Conservation (phyloP, 2,329 filamentous ascomycete genomes). For the Ophiognomonia clavigignenti-juglandacearum region DNA sequence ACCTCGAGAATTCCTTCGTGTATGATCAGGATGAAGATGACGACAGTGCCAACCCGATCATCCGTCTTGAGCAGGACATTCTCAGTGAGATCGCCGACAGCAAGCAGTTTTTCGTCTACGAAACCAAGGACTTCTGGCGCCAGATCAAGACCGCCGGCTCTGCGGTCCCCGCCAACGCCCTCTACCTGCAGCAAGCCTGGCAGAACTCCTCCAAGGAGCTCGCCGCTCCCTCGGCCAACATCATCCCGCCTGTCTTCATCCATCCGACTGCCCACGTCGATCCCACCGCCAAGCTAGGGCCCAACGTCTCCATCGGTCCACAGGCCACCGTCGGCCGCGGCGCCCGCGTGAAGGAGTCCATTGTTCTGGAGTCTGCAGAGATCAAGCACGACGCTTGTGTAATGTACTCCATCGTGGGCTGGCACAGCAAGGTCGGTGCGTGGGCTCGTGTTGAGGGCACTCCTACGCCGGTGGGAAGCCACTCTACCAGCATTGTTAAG, state of each 20-base stretch:
- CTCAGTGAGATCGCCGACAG: constrained; percentile 91
- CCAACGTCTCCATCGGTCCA: constrained; percentile 95
- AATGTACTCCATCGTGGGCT: constrained; percentile 93
- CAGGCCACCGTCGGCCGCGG: constrained; percentile 79
- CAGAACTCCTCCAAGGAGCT: constrained; percentile 80
- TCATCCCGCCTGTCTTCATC: constrained; percentile 90
- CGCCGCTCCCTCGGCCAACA: constrained; percentile 75
- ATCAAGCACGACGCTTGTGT: constrained; percentile 97
- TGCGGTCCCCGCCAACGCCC: constrained; percentile 90
- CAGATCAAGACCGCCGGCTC: constrained; percentile 99
- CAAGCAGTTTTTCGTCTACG: constrained; percentile 97
- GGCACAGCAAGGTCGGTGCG: constrained; percentile 93
- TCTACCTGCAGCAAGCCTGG: constrained; percentile 92
- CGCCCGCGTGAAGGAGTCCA: constrained; percentile 89
- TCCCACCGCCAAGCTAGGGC: constrained; percentile 91
- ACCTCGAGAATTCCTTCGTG: constrained; percentile 66
- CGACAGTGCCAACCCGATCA: constrained; percentile 75
- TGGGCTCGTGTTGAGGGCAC: constrained; percentile 98
- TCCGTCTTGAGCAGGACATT: constrained; percentile 95
- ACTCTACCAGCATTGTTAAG: constrained; percentile 93
- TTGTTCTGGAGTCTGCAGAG: constrained; percentile 91
- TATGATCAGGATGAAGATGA: constrained; percentile 45
- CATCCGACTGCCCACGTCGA: constrained; percentile 88
- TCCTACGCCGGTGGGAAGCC: constrained; percentile 79
- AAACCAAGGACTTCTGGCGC: constrained; percentile 99